phyloP scores from a whole-genome alignment of 805 yeast species.

The Lachancea quebecensis region DNA sequence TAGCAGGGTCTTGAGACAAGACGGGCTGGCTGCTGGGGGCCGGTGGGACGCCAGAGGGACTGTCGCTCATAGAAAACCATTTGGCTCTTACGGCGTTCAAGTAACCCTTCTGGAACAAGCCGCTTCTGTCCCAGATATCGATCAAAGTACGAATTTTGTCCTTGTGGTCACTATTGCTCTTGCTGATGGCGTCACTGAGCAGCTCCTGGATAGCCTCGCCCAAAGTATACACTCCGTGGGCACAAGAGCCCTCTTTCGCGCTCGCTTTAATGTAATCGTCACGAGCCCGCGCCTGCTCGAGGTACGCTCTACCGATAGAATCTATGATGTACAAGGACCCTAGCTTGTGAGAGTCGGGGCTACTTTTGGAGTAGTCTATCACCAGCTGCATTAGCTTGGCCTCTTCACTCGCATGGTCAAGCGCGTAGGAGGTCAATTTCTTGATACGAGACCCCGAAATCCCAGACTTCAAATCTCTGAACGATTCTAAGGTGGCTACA shows the following conservation, averaged over 20 bases:
- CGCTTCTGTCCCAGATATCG: conserved; percentile 87
- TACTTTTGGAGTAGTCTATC: conserved; percentile 50
- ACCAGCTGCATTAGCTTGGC: conserved; percentile 23
- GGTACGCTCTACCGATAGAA: conserved; percentile 79
- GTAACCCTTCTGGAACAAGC: conserved; percentile 57
- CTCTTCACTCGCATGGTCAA: conserved; percentile 48
- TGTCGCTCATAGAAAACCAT: conserved; percentile 37
- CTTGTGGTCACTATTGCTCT: conserved; percentile 48
- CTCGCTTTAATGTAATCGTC: conserved; percentile 41
- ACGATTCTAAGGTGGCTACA: conserved; percentile 37
- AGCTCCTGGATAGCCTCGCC: conserved; percentile 57
- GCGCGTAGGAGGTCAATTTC: conserved; percentile 71
- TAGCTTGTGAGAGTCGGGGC: conserved; percentile 75
- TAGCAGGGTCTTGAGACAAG: conserved; percentile 40
- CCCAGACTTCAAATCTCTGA: conserved; percentile 64
- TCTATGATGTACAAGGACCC: conserved; percentile 90
- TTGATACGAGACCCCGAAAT: conserved; percentile 94
- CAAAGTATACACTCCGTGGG: conserved; percentile 63
- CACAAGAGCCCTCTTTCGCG: conserved; percentile 65
- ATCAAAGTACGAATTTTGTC: conserved; percentile 77
- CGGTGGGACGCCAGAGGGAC: conserved; percentile 35
- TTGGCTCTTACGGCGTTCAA: conserved; percentile 51
- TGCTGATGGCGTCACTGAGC: conserved; percentile 55
- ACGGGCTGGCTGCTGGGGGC: conserved; percentile 40
- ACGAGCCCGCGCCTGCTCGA: conserved; percentile 61